Base-by-base conservation (phyloP, 768 basidiomycete genomes). In the Lanmaoa pseudosensibilis region DNA sequence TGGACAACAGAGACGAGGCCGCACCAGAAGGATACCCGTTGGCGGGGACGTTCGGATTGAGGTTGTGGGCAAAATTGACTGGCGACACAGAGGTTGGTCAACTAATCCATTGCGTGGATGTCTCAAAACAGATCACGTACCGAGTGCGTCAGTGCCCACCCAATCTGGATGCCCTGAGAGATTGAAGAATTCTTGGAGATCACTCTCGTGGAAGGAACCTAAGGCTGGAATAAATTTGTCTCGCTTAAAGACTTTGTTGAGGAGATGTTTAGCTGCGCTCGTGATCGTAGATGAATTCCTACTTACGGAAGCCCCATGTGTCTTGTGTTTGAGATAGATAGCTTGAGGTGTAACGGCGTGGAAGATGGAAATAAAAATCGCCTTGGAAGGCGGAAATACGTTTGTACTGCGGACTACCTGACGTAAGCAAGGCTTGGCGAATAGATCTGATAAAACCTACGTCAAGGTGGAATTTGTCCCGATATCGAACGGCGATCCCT, bases 401-500 rank as follows among this genome's bases (percentile, higher is more conserved):
- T 27, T 27, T 27, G 6, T 27, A 27, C 6, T 54, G 27, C 15
- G 19, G 36, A 6, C 44, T 47, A n/a, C n/a, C n/a, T n/a, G n/a
- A n/a, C n/a, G n/a, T n/a, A n/a, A n/a, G n/a, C n/a, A n/a, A n/a
- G n/a, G n/a, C n/a, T n/a, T n/a, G n/a, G n/a, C n/a, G n/a, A n/a
- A n/a, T n/a, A n/a, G n/a, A n/a, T n/a, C n/a, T n/a, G n/a, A n/a
- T n/a, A n/a, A 11, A 11, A 54, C 56, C 3, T 41, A 58, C 45
- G 40, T 60, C 38, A 65, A 10, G 27, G 50, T 51, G 30, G 64
- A 65, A 18, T 56, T 62, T 3, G 30, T 55, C 7, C 67, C 70
- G 7, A 73, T 68, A 13, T 34, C 13, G 21, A 3, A 25, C 25
- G 25, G 25, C 2, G 25, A 25, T 5, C 25, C 5, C 27, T 27